phyloP scores from a whole-genome alignment of 2,329 filamentous ascomycete species.

The Anthostomella pinea region DNA sequence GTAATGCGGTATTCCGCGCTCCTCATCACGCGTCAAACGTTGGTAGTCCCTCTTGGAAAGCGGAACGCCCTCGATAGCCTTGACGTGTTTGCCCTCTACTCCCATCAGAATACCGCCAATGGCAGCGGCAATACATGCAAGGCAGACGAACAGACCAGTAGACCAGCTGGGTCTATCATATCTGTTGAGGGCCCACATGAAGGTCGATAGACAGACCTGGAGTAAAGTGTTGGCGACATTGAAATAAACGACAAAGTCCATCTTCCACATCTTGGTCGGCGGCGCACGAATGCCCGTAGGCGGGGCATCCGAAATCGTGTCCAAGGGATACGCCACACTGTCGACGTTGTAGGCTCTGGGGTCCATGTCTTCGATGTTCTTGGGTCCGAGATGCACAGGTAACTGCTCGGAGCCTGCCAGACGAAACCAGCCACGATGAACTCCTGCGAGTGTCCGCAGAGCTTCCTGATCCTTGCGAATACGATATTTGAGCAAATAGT shows the following conservation, averaged over 20 bases:
- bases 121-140: constrained; percentile 68
- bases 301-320: constrained; percentile 62
- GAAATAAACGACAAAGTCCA: constrained; percentile 76
- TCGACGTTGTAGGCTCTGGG: constrained; percentile 36
- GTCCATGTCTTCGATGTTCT: constrained; percentile 44
- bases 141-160: constrained; percentile 73
- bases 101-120: constrained; percentile 68
- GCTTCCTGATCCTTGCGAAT: constrained; percentile 49
- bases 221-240: constrained; percentile 78
- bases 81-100: constrained; percentile 68
- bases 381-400: constrained; percentile 50
- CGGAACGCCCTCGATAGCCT: constrained; percentile 68
- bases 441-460: constrained; percentile 67
- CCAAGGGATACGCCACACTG: constrained; percentile 60
- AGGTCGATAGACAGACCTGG: constrained; percentile 68
- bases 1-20: constrained; percentile 56
- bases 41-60: constrained; percentile 54
- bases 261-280: constrained; percentile 67
- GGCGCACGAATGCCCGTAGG: constrained; percentile 69
- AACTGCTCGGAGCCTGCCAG: constrained; percentile 63
- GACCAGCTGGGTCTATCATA: constrained; percentile 74
- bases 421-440: constrained; percentile 74
- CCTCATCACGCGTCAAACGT: constrained; percentile 49
- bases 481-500: constrained; percentile 67
- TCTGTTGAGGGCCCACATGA: constrained; percentile 81